Conservation (phyloP, 2,329 filamentous ascomycete species). For the Thermomyces lanuginosus region DNA sequence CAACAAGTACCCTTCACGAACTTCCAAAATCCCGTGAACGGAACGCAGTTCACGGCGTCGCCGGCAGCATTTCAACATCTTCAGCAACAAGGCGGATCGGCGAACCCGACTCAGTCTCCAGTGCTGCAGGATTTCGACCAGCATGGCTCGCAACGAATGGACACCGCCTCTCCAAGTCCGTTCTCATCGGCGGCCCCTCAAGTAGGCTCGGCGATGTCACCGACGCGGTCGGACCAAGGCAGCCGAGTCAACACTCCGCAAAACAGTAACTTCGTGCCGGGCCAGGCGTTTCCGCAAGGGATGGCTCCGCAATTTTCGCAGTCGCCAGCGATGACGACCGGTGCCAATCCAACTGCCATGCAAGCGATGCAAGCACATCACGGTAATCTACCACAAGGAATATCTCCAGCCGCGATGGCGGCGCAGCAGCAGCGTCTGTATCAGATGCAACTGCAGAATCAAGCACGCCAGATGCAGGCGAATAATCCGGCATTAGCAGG, state of each 20-base stretch:
- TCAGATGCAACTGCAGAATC: conserved; percentile 68
- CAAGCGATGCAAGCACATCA: conserved; percentile 35
- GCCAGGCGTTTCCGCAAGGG: conserved; percentile 23
- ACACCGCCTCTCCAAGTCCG: conserved; percentile 81
- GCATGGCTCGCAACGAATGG: conserved; percentile 61
- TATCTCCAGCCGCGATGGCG: conserved; percentile 43
- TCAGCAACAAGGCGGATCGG: conserved; percentile 54
- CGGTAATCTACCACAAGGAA: conserved; percentile 33
- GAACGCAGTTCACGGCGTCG: conserved; percentile 41
- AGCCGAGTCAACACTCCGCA: conserved; percentile 53
- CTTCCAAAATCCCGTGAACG: conserved; percentile 50
- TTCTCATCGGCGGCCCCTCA: conserved; percentile 65
- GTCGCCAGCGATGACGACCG: conserved; percentile 23
- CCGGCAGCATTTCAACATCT: conserved; percentile 66
- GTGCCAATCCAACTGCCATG: conserved; percentile 25
- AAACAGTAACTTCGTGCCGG: conserved; percentile 50
- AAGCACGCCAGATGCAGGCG: conserved; percentile 46
- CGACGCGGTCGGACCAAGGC: conserved; percentile 57
- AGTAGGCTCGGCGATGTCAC: conserved; percentile 56
- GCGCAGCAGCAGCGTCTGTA: conserved; percentile 57
- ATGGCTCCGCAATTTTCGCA: conserved; percentile 28
- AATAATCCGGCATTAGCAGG: conserved; percentile 22
- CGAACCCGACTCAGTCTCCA: conserved; percentile 79
- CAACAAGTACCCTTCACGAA: conserved; percentile 58
- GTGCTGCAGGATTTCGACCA: conserved; percentile 60